Evolutionary conservation across 2,329 filamentous ascomycete species (phyloP), one percentile per base, ranked within the genome.

Genomic region (Emmonsiellopsis sp.): DNA sequence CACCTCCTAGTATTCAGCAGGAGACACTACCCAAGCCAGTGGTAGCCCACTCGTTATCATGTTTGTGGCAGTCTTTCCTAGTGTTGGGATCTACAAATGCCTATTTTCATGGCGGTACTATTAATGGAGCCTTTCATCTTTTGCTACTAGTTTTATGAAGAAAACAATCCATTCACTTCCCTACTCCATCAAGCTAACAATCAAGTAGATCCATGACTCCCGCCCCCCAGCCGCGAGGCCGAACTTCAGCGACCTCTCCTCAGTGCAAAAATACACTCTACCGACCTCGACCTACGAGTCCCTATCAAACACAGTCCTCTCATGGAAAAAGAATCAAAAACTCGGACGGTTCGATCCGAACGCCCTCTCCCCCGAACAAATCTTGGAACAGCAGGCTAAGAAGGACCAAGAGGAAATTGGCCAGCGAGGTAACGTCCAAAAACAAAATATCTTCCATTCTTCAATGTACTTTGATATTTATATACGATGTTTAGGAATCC

Each of bases 251-350:
- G 91, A 95, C 72, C 80, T 87, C 44, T 86, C 86, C 43, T 79
- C 82, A 8, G 89, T 96, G 5, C 83, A 90, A 53, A 96, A 96
- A 74, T 97, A 93, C 69, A 82, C 86, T 57, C 86, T 98, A 79
- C 88, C 90, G n/a, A 77, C 80, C 51, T 79, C 85, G 49, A 86
- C 91, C 65, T 98, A 98, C 72, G 89, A 90, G 67, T 82, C 83
- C 64, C 89, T 91, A 65, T 77, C 83, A 43, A 88, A 96, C 71
- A 92, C 87, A 3, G 93, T 98, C 11, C 80, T 96, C 27, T 88
- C 91, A 5, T 97, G 90, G 90, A 98, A 98, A 74, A 92, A 88
- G 73, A 76, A 83, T n/a, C 85, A 95, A 70, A 91, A 94, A 68
- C 81, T 97, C n/a, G 93, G 93, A 49, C 88, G 93, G 37, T 98